Conservation (phyloP, 169 alveolate genomes). For the Toxoplasma gondii region DNA sequence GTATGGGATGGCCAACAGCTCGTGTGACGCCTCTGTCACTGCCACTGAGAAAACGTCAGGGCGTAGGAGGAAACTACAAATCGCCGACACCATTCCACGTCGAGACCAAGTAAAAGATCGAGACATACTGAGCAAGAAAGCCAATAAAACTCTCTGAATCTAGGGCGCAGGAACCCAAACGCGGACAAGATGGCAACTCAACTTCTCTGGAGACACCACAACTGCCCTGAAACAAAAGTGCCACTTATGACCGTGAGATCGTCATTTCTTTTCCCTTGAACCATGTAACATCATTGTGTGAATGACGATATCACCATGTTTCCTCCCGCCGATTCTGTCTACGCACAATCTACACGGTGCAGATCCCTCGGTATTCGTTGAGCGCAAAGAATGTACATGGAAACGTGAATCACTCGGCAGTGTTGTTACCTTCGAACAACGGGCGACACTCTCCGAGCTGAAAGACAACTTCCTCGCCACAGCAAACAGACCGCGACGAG, state of each 20-base stretch:
- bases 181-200: background rate
- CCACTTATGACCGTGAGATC: too few relatives aligned
- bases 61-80: background rate
- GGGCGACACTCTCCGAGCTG: conserved; percentile 10
- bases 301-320: too few relatives aligned
- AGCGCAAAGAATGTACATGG: too few relatives aligned
- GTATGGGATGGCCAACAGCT: background rate
- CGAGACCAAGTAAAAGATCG: background rate
- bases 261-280: too few relatives aligned
- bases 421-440: background rate
- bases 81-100: background rate
- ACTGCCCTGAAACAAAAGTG: background rate
- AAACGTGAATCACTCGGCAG: too few relatives aligned
- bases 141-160: too few relatives aligned
- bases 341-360: too few relatives aligned
- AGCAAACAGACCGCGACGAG: background rate
- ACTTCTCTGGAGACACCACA: background rate
- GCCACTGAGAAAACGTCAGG: background rate
- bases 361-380: too few relatives aligned
- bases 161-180: background rate
- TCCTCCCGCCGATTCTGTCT: too few relatives aligned
- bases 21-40: background rate
- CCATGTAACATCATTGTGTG: too few relatives aligned
- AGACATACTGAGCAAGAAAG: background rate
- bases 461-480: conserved; percentile 19